phyloP scores from a whole-genome alignment of 352 stramenopile genomes.

The Elongisporangium senticosum region DNA sequence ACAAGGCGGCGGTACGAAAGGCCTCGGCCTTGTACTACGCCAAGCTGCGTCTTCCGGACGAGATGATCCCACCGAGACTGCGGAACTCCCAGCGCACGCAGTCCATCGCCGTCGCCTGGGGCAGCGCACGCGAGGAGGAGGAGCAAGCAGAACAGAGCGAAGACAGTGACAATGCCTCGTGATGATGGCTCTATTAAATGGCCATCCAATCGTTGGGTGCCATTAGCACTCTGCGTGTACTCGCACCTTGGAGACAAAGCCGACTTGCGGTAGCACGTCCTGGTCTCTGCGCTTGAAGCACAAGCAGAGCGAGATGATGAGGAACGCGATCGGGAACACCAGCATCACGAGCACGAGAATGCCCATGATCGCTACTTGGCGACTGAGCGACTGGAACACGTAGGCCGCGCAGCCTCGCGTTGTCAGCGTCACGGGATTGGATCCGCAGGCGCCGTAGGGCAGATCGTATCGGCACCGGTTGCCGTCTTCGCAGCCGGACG shows the following conservation, averaged over 20 bases:
- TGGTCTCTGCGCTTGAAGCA: conserved; percentile 71
- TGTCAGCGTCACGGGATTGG: conserved; percentile 38
- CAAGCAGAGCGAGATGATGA: conserved; percentile 47
- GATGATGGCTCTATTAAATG: not conserved
- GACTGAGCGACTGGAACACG: conserved; percentile 29
- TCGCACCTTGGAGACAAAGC: conserved; percentile 51
- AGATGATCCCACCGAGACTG: not conserved
- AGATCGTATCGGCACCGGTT: conserved; percentile 56
- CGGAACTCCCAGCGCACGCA: not conserved
- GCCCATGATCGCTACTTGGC: conserved; percentile 39
- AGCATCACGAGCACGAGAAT: conserved; percentile 27
- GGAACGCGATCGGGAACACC: conserved; percentile 44
- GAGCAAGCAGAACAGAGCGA: not conserved
- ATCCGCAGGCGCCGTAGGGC: conserved; percentile 51
- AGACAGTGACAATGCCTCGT: too few relatives aligned
- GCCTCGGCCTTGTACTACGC: conserved; percentile 23
- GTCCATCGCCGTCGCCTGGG: not conserved
- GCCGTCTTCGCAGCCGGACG: conserved; percentile 34
- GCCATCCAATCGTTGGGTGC: too few relatives aligned
- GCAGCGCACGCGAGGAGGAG: not conserved
- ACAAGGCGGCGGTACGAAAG: conserved; percentile 18
- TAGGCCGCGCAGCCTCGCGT: conserved; percentile 56
- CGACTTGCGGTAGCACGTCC: conserved; percentile 52
- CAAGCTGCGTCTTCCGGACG: conserved; percentile 5
- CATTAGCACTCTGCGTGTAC: conserved; percentile 18